Percentiles rank a stretch among this genome's conserved stretches.
phyloP scores from a whole-genome alignment of 768 basidiomycete species.

The Hemileccinum impolitum region DNA sequence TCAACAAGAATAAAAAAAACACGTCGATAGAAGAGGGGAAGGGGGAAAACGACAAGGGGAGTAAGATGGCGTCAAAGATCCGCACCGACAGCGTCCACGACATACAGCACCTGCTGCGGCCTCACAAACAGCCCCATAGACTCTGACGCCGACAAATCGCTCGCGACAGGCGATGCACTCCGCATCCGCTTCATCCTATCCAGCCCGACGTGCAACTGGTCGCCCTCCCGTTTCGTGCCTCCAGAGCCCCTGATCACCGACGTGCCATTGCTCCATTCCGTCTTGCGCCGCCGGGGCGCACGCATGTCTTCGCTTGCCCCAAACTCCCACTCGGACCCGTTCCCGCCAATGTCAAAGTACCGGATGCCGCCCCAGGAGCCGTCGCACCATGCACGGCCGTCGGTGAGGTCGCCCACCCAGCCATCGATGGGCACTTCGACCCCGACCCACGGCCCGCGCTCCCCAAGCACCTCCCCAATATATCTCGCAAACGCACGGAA shows the following conservation, averaged over 20 bases:
- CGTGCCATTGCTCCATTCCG: constrained; percentile 25
- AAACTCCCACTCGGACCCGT: constrained; percentile 62
- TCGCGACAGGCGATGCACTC: constrained; percentile 64
- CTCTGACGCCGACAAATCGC: constrained; percentile 58
- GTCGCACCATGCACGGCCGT: constrained; percentile 82
- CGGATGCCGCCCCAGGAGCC: constrained; percentile 78
- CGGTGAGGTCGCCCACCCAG: constrained; percentile 48
- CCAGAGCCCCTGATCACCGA: constrained; percentile 36
- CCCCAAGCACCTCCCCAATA: constrained; percentile 82
- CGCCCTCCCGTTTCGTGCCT: constrained; percentile 54
- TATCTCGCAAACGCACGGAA: constrained; percentile 87
- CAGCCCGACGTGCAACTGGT: constrained; percentile 39
- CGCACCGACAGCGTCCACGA: constrained; percentile 75
- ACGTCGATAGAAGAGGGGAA: not conserved
- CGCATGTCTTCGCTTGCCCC: constrained; percentile 41
- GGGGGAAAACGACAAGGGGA: too few species aligned
- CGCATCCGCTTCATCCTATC: constrained; percentile 55
- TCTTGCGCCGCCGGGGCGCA: constrained; percentile 24
- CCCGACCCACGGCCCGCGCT: constrained; percentile 84
- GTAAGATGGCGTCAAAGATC: constrained; percentile 42
- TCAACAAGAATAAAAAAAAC: constrained; percentile 1
- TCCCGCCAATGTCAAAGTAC: constrained; percentile 74
- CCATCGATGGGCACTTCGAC: constrained; percentile 75
- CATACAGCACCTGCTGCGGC: constrained; percentile 84
- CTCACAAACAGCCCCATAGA: constrained; percentile 76